Evolutionary conservation across 2,329 filamentous ascomycete species (phyloP).

Genomic region (Didymellaceae sp.): DNA sequence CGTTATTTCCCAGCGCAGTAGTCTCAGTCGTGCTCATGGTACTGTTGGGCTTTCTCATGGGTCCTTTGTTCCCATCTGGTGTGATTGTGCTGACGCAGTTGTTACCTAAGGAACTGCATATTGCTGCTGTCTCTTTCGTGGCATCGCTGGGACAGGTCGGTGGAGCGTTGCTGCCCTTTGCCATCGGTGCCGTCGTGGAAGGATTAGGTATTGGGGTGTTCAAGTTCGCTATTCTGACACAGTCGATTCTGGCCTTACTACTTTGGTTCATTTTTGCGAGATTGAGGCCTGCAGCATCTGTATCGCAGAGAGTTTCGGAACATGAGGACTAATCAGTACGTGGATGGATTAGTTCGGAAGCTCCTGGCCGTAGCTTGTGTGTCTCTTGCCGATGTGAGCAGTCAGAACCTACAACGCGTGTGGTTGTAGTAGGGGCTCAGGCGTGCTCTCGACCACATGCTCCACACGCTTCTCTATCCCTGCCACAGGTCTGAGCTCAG

Average conservation of each 20-base stretch:
- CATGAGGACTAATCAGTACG: constrained; percentile 5
- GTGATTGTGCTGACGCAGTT: constrained; percentile 48
- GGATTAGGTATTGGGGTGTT: constrained; percentile 50
- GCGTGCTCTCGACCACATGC: too few relatives aligned
- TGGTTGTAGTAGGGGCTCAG: too few relatives aligned
- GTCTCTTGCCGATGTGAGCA: too few relatives aligned
- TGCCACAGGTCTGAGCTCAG: too few relatives aligned
- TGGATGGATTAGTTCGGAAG: too few relatives aligned
- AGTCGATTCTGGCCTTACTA: constrained; percentile 28
- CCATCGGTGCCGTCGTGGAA: constrained; percentile 52
- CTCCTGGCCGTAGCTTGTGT: too few relatives aligned
- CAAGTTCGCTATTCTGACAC: constrained; percentile 37
- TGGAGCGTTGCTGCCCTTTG: constrained; percentile 53
- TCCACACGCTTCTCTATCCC: too few relatives aligned
- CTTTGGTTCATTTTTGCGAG: constrained; percentile 33
- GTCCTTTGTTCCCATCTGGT: constrained; percentile 53
- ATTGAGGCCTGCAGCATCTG: not conserved
- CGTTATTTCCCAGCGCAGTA: constrained; percentile 19
- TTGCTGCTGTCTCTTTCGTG: constrained; percentile 54
- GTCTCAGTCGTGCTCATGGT: constrained; percentile 43
- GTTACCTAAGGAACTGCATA: constrained; percentile 50
- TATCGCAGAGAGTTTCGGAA: not conserved
- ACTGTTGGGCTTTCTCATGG: constrained; percentile 50
- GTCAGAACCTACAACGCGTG: too few relatives aligned
- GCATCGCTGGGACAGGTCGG: constrained; percentile 55